Evolutionary conservation across 2,329 filamentous ascomycete species (phyloP).

Genomic region (Aspergillus sojae): DNA sequence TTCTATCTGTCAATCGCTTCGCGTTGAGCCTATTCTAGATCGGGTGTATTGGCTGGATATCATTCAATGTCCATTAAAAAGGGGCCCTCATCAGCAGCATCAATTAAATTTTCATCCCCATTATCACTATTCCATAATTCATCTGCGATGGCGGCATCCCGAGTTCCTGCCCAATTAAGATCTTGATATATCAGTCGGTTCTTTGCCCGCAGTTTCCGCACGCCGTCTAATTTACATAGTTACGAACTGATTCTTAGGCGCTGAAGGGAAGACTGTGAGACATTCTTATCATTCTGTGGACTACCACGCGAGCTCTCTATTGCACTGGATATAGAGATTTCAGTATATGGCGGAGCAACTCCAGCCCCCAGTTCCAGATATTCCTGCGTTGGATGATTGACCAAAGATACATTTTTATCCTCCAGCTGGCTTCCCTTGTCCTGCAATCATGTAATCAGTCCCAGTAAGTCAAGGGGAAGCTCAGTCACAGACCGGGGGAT

Average conservation of each 20-base stretch:
- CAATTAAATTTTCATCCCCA: neutral
- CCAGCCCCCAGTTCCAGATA: conserved; percentile 1
- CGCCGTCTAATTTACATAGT: neutral
- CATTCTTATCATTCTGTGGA: neutral
- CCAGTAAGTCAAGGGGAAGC: conserved; percentile 1
- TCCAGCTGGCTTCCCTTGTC: conserved; percentile 6
- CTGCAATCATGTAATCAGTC: conserved; percentile 2
- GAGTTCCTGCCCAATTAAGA: conserved; percentile 9
- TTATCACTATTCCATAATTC: conserved; percentile 6
- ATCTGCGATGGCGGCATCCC: conserved; percentile 11
- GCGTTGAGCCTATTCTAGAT: conserved; percentile 8
- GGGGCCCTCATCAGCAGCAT: neutral
- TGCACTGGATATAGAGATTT: neutral
- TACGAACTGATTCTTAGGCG: conserved; percentile 5
- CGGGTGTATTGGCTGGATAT: conserved; percentile 4
- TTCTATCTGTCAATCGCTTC: conserved; percentile 8
- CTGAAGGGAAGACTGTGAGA: conserved; percentile 1
- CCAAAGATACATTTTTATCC: conserved; percentile 3
- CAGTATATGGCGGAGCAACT: neutral
- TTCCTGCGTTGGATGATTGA: neutral
- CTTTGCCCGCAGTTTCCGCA: conserved; percentile 6
- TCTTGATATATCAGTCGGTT: conserved; percentile 1
- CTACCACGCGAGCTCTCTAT: neutral
- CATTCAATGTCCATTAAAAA: conserved; percentile 2
- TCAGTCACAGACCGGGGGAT: conserved; percentile 4